These are phyloP conservation scores for Blastobotrys mokoenaii DNA, from an alignment of 805 yeast genomes.

Conservation along the genomic window DNA sequence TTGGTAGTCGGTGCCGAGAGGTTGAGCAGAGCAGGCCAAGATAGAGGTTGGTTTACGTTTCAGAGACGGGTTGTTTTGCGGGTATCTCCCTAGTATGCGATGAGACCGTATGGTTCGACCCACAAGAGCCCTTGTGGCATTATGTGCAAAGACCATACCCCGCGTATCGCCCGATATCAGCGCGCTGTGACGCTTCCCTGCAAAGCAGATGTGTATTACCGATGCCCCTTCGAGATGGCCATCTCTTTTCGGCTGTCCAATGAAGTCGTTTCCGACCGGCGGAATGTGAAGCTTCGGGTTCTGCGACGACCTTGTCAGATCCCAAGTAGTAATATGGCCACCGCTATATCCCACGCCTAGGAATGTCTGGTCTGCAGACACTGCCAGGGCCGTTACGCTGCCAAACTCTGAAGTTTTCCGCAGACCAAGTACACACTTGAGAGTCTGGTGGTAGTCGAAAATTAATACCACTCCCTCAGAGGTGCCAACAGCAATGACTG, in stretches of 20 bases:
- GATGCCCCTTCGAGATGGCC: constrained; percentile 34
- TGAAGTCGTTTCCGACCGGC: constrained; percentile 20
- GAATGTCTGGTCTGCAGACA: constrained; percentile 62
- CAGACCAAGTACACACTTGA: constrained; percentile 37
- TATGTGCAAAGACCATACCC: constrained; percentile 58
- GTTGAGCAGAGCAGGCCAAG: constrained; percentile 42
- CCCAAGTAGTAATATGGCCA: constrained; percentile 69
- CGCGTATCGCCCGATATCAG: constrained; percentile 45
- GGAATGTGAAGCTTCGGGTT: constrained; percentile 26
- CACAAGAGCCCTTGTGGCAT: constrained; percentile 49
- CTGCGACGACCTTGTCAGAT: constrained; percentile 31
- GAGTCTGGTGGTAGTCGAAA: constrained; percentile 60
- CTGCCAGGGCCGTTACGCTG: constrained; percentile 44
- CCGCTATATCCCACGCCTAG: constrained; percentile 59
- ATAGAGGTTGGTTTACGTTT: constrained; percentile 25
- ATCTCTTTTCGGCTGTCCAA: constrained; percentile 17
- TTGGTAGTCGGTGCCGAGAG: constrained; percentile 49
- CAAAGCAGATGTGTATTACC: constrained; percentile 39
- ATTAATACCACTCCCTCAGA: constrained; percentile 53
- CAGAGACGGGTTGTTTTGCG: constrained; percentile 8
- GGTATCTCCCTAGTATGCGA: constrained; percentile 45
- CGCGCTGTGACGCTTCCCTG: constrained; percentile 47
- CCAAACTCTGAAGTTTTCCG: constrained; percentile 33
- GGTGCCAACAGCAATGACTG: constrained; percentile 53
- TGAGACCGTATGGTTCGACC: constrained; percentile 41